Base-by-base conservation (phyloP, 495 filamentous ascomycete genomes). In the Aspergillus leporis region DNA sequence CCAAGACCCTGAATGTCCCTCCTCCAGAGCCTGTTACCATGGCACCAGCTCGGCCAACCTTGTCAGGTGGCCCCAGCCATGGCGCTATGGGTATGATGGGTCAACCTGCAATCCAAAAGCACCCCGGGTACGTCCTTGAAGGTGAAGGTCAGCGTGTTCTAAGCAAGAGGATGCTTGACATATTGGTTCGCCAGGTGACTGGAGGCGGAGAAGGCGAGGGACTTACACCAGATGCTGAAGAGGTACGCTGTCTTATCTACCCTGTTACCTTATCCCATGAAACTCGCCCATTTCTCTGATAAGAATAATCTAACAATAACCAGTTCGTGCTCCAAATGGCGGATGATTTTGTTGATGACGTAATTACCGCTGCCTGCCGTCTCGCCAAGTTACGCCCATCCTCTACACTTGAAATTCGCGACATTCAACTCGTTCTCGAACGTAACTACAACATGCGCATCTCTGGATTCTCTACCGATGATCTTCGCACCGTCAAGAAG, bases 361-460 rank as follows among this genome's bases (percentile, higher is more conserved):
- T 98, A 54, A 83, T 97, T 30, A 87, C 87, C 56, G 79, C 84
- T 18, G 92, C 94, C 30, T 98, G 94, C 75, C 89, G 89, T 61
- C 86, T 96, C 52, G 91, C 94, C 66, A 98, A 98, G 74, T 84
- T 95, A 46, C 89, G 94, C 25, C 87, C 88, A n/a, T 91, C 90
- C 12, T 89, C 90, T 56, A 85, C 86, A 0, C 87, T 98, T 8
- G 94, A 98, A 63, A 87, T 97, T 50, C 90, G 92, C 61, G 94
- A 98, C 70, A 83, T 98, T 51, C 94, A 97, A 75, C 87, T 97
- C 32, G 87, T 97, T 23, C 87, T 98, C 18, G 94, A 98, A 77
- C 90, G 95, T 56, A 93, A 92, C 70, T 97, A 95, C 84, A 97
- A 98, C 74, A 98, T 98, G 77, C 90, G 94, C 56, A 91, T 97